A percentile compares a stretch with the other conserved stretches of the same genome.
Evolutionary conservation across 257 asterid species (phyloP).

Genomic region (Petrea volubilis): DNA sequence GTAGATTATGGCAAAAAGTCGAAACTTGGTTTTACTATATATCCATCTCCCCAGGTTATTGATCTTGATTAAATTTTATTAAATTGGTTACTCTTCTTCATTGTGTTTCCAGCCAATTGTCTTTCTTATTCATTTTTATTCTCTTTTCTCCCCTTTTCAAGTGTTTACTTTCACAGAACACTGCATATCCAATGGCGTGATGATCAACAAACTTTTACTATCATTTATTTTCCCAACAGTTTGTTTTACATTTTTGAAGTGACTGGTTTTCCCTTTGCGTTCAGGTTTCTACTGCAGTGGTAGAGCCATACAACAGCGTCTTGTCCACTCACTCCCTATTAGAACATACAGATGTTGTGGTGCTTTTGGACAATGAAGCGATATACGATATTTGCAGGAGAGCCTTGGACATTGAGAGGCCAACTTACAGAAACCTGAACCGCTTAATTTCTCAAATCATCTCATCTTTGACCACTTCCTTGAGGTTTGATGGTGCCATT

Average conservation of each 20-base stretch:
- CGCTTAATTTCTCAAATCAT: conserved; percentile 27
- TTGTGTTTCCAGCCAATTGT: background rate
- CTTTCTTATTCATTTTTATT: background rate
- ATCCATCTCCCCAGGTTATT: conserved; percentile 6
- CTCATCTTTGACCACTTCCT: conserved; percentile 28
- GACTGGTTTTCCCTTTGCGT: background rate
- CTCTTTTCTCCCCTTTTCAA: background rate
- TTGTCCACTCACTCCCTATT: conserved; percentile 26
- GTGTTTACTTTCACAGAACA: background rate
- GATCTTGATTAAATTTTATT: background rate
- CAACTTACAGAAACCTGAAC: conserved; percentile 30
- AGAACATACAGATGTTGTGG: conserved; percentile 28
- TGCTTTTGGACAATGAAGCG: conserved; percentile 25
- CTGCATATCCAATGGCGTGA: background rate
- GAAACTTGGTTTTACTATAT: background rate
- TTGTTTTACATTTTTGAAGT: background rate
- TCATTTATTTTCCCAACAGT: background rate
- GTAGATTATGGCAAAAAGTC: conserved; percentile 18
- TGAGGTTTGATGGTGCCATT: conserved; percentile 29
- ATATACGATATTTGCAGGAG: conserved; percentile 28
- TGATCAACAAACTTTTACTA: background rate
- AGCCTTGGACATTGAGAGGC: conserved; percentile 27
- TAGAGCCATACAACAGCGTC: conserved; percentile 23
- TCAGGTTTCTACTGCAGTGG: conserved; percentile 18
- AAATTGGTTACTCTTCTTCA: background rate